Evolutionary conservation across 352 stramenopile genomes (phyloP).

Genomic region (Globisporangium ultimum): DNA sequence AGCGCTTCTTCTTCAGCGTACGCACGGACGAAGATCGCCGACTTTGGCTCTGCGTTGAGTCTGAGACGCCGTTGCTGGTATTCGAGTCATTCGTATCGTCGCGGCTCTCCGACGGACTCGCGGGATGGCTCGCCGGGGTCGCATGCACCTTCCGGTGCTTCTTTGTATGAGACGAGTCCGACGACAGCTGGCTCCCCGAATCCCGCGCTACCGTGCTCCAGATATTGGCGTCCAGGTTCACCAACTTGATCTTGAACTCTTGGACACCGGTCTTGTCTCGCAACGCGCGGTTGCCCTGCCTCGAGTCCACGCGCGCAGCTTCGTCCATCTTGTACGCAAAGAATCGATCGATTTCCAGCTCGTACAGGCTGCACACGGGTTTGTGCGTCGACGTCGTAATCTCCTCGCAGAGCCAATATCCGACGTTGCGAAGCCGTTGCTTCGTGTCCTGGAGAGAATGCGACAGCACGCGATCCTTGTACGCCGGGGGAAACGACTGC

Average conservation of each 20-base stretch:
- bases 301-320: conserved; percentile 16
- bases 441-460: conserved; percentile 47
- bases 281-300: conserved; percentile 25
- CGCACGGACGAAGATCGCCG: conserved; percentile 2
- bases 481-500: conserved; percentile 34
- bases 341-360: conserved; percentile 54
- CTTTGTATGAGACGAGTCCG: conserved; percentile 11
- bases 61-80: conserved; percentile 9
- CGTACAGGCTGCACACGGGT: conserved; percentile 43
- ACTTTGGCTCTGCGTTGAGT: conserved; percentile 11
- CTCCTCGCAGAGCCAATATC: conserved; percentile 51
- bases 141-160: neutral
- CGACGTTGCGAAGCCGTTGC: conserved; percentile 31
- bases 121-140: neutral
- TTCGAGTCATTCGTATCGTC: conserved; percentile 4
- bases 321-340: conserved; percentile 39
- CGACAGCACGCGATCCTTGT: conserved; percentile 67
- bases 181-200: neutral
- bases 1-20: conserved; percentile 16
- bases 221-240: conserved; percentile 57
- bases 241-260: conserved; percentile 49
- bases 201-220: conserved; percentile 28
- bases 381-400: conserved; percentile 46
- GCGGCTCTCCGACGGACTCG: conserved; percentile 1
- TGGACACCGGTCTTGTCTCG: conserved; percentile 38